phyloP scores from a whole-genome alignment of 129 eudicot genomes.

The Scalesia atractyloides region DNA sequence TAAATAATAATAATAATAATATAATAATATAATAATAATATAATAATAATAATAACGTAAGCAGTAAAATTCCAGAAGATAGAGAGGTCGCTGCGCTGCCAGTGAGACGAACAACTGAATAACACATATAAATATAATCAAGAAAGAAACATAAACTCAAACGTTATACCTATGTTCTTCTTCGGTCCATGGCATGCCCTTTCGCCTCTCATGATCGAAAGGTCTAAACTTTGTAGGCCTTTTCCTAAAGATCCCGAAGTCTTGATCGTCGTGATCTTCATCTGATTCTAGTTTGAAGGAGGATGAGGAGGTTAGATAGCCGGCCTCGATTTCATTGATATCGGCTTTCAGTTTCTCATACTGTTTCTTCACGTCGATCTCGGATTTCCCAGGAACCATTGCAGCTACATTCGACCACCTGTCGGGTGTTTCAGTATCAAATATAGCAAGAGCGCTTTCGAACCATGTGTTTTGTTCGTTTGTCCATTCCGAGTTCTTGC shows the following conservation, averaged over 20 bases:
- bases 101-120: no score
- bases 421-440: constrained; percentile 72
- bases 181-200: constrained; percentile 98
- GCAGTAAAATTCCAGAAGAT: no score
- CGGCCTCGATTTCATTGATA: constrained; percentile 78
- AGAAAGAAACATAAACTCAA: not conserved
- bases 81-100: no score
- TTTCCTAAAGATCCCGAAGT: constrained; percentile 45
- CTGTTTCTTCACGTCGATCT: constrained; percentile 72
- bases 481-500: constrained; percentile 65
- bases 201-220: constrained; percentile 75
- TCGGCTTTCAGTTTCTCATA: constrained; percentile 71
- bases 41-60: no score
- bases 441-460: constrained; percentile 79
- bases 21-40: no score
- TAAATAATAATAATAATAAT: no score
- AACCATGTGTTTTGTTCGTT: constrained; percentile 83
- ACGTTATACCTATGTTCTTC: constrained; percentile 89
- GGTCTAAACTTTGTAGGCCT: constrained; percentile 44
- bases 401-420: constrained; percentile 76
- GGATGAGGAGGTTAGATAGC: constrained; percentile 43
- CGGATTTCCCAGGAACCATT: constrained; percentile 84
- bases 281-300: constrained; percentile 54
- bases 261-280: constrained; percentile 48
- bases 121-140: no score